Evolutionary conservation across 768 basidiomycete genomes (phyloP).

Genomic region (Ephemerocybe angulata): DNA sequence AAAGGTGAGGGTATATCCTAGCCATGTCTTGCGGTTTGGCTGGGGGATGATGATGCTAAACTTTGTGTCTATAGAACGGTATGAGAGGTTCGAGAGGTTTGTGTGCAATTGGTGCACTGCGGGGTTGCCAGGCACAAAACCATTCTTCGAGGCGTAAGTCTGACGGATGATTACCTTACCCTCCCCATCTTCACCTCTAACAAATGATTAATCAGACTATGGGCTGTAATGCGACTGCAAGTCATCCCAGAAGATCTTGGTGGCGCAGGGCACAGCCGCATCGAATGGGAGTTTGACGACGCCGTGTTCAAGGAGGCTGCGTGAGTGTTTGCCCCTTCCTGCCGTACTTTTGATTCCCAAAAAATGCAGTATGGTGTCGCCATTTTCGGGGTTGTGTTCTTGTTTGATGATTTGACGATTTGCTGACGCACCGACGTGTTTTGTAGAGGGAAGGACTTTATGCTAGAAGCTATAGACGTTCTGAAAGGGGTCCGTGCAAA

Average conservation of each 20-base stretch:
- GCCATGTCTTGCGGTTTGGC: conserved; percentile 2
- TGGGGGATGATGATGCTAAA: too few species aligned
- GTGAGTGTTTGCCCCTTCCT: conserved; percentile 47
- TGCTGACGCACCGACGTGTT: too few species aligned
- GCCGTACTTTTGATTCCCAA: too few species aligned
- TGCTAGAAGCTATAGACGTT: conserved; percentile 85
- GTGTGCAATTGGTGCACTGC: conserved; percentile 78
- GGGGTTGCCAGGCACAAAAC: conserved; percentile 86
- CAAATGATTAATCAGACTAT: conserved; percentile 38
- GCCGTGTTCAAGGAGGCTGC: conserved; percentile 92
- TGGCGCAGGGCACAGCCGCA: conserved; percentile 67
- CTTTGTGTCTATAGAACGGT: conserved; percentile 69
- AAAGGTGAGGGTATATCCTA: conserved; percentile 45
- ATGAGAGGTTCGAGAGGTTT: conserved; percentile 72
- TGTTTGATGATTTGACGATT: too few species aligned
- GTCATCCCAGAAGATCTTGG: conserved; percentile 76
- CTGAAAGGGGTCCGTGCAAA: conserved; percentile 88
- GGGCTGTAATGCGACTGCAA: conserved; percentile 79
- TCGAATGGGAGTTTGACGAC: conserved; percentile 92
- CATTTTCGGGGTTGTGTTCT: too few species aligned
- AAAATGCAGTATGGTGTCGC: too few species aligned
- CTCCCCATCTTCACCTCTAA: neutral
- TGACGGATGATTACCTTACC: neutral
- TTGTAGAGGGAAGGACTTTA: conserved; percentile 85
- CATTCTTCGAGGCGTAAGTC: conserved; percentile 70